A percentile compares a stretch with the other conserved stretches of the same genome.
phyloP scores from a whole-genome alignment of 257 asterid species.

The Solanum phureja region DNA sequence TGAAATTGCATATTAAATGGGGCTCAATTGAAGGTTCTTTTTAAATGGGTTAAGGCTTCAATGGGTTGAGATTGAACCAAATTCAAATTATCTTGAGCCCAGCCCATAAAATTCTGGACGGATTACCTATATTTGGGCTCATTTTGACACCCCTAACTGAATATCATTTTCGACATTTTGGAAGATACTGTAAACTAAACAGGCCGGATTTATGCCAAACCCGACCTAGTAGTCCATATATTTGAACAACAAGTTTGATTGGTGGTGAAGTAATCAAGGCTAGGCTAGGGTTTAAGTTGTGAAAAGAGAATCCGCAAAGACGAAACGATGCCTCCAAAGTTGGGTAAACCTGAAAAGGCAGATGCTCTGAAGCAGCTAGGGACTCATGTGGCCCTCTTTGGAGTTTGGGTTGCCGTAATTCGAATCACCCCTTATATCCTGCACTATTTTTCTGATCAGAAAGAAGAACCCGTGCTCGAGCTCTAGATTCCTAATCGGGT shows the following conservation, averaged over 20 bases:
- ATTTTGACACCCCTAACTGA: background rate
- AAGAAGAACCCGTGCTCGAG: slow-evolving; percentile 53
- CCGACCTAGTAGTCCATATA: background rate
- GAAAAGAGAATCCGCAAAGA: background rate
- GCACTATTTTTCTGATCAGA: slow-evolving; percentile 54
- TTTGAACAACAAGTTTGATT: background rate
- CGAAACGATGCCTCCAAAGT: slow-evolving; percentile 70
- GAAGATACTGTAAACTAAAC: background rate
- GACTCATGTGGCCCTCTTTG: slow-evolving; percentile 61
- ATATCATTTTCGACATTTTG: background rate
- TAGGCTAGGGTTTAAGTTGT: slow-evolving; percentile 25
- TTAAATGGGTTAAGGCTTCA: background rate
- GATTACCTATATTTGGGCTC: background rate
- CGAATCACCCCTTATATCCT: slow-evolving; percentile 70
- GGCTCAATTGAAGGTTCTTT: background rate
- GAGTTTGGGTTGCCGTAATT: slow-evolving; percentile 67
- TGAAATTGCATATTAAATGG: background rate
- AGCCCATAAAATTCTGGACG: background rate
- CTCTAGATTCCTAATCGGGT: slow-evolving; percentile 12
- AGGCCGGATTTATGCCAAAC: background rate
- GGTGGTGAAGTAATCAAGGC: background rate
- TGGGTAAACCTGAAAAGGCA: slow-evolving; percentile 77
- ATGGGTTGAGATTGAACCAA: background rate
- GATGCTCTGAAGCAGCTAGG: slow-evolving; percentile 86
- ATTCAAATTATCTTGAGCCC: background rate